Conservation (phyloP, 2,329 filamentous ascomycete genomes). For the Botrytis paeoniae region DNA sequence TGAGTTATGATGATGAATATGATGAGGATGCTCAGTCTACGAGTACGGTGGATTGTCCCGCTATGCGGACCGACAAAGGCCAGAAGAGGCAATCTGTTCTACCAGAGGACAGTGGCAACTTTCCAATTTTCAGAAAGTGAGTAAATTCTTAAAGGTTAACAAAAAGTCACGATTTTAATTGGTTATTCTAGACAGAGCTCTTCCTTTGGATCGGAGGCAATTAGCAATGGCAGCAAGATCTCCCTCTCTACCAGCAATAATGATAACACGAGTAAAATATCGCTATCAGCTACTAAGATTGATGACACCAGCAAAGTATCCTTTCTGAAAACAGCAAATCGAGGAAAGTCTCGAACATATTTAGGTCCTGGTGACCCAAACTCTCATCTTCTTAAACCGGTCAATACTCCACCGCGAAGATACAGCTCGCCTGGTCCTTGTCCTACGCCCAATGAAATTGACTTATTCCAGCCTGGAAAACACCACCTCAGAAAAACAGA, state of each 20-base stretch:
- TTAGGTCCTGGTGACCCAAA: constrained; percentile 13
- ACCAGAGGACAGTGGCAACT: constrained; percentile 19
- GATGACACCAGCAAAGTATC: constrained; percentile 7
- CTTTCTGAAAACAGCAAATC: background rate
- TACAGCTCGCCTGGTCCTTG: constrained; percentile 30
- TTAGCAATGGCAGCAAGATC: background rate
- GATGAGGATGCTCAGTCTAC: constrained; percentile 39
- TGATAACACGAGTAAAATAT: background rate
- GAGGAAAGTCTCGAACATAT: constrained; percentile 4
- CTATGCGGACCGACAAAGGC: constrained; percentile 10
- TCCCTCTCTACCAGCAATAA: background rate
- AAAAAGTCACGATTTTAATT: background rate
- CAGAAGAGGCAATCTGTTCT: constrained; percentile 17
- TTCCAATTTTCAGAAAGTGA: constrained; percentile 16
- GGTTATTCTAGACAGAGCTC: background rate
- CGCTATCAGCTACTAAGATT: background rate
- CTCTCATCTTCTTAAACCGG: constrained; percentile 22
- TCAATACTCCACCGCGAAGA: constrained; percentile 22
- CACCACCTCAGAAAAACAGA: constrained; percentile 24
- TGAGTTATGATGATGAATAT: constrained; percentile 47
- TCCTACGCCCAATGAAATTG: constrained; percentile 16
- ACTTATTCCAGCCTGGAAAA: constrained; percentile 11
- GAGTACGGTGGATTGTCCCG: constrained; percentile 17
- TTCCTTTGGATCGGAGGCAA: background rate
- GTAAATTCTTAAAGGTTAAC: background rate